phyloP scores from a whole-genome alignment of 352 stramenopile genomes.

The Phytophthora pisi region DNA sequence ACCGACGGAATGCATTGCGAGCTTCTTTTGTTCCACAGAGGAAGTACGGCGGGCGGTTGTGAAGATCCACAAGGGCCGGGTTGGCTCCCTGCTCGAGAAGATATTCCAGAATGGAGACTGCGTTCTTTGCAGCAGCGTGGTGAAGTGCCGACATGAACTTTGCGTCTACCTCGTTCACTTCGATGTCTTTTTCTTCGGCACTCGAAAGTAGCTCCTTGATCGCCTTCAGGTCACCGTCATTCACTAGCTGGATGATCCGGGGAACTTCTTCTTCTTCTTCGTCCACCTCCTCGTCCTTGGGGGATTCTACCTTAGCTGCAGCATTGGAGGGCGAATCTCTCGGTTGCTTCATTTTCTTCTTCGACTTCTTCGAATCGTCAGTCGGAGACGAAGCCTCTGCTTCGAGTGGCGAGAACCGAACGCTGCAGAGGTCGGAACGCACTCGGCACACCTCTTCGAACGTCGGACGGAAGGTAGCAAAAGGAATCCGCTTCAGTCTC shows the following conservation, averaged over 20 bases:
- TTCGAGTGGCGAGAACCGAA: constrained; percentile 65
- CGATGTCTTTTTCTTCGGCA: constrained; percentile 22
- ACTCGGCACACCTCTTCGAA: constrained; percentile 87
- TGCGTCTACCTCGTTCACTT: constrained; percentile 64
- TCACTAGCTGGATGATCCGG: constrained; percentile 48
- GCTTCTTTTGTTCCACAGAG: constrained; percentile 88
- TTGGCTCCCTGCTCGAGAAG: constrained; percentile 87
- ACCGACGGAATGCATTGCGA: constrained; percentile 92
- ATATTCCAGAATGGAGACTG: constrained; percentile 55
- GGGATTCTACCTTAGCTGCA: constrained; percentile 10
- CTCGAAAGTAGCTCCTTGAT: constrained; percentile 51
- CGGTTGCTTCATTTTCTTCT: constrained; percentile 35
- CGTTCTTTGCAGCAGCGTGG: constrained; percentile 61
- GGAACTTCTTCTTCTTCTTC: constrained; percentile 38
- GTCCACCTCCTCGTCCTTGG: constrained; percentile 12
- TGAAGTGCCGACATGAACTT: constrained; percentile 84
- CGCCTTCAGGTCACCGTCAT: constrained; percentile 36
- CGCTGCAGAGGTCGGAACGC: constrained; percentile 68
- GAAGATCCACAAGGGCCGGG: constrained; percentile 82
- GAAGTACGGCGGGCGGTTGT: constrained; percentile 89
- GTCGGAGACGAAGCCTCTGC: constrained; percentile 18
- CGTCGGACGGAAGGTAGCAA: constrained; percentile 85
- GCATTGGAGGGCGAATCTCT: not conserved
- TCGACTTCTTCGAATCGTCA: constrained; percentile 32
- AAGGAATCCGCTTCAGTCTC: constrained; percentile 79